Percentiles rank a stretch among this genome's conserved stretches.
phyloP scores from a whole-genome alignment of 768 basidiomycete species.

The Tremella mesenterica region DNA sequence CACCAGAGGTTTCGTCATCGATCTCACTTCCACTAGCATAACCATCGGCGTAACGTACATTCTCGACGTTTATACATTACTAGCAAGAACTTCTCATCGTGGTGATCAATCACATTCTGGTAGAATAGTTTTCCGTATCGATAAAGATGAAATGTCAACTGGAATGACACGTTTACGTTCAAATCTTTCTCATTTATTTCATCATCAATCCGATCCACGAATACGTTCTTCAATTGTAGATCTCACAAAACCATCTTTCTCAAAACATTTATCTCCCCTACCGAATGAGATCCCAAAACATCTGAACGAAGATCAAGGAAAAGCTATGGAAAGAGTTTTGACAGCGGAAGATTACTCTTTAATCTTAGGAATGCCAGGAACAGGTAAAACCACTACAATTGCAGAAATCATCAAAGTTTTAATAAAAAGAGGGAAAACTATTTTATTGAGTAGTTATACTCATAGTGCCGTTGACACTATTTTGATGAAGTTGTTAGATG shows the following conservation, averaged over 20 bases:
- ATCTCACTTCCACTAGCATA: constrained; percentile 58
- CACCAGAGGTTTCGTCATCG: constrained; percentile 70
- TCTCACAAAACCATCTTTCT: constrained; percentile 60
- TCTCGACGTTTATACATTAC: constrained; percentile 53
- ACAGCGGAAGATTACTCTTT: constrained; percentile 80
- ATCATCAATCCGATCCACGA: constrained; percentile 59
- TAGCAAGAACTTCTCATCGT: constrained; percentile 43
- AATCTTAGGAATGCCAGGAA: constrained; percentile 95
- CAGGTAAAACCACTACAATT: constrained; percentile 89
- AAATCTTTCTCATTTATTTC: constrained; percentile 83
- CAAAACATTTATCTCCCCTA: constrained; percentile 35
- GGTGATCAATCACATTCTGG: constrained; percentile 5
- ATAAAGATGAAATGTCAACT: constrained; percentile 81
- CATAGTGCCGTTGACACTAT: constrained; percentile 99
- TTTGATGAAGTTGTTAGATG: constrained; percentile 64
- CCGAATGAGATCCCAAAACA: constrained; percentile 40
- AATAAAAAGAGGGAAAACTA: constrained; percentile 71
- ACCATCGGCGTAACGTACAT: constrained; percentile 75
- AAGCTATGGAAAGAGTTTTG: constrained; percentile 65
- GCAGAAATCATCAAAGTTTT: constrained; percentile 74
- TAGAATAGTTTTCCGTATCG: constrained; percentile 63
- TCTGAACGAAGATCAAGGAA: constrained; percentile 64
- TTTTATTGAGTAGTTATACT: constrained; percentile 84
- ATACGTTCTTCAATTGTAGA: constrained; percentile 72
- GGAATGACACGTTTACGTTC: constrained; percentile 83